Evolutionary conservation across 108 stramenopile species (phyloP).

Genomic region (Discostella pseudostelligera): DNA sequence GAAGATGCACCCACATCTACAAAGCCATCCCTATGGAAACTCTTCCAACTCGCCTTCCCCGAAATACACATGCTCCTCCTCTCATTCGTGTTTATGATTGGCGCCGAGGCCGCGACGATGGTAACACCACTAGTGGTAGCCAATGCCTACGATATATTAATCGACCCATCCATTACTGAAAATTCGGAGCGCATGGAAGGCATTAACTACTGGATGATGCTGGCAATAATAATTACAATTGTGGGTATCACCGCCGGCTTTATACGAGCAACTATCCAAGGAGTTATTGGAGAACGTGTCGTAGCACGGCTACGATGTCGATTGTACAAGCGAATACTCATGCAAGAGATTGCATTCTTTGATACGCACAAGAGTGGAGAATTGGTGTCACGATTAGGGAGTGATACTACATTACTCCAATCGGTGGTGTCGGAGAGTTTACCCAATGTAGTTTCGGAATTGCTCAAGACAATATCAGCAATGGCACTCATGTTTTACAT

Average conservation of each 20-base stretch:
- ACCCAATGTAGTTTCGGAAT: constrained; percentile 54
- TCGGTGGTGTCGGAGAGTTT: constrained; percentile 49
- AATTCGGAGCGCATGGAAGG: constrained; percentile 25
- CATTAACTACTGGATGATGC: constrained; percentile 49
- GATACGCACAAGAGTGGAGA: constrained; percentile 80
- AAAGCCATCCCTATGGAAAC: constrained; percentile 9
- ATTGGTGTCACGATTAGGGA: constrained; percentile 63
- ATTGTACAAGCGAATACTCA: constrained; percentile 58
- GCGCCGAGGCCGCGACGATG: constrained; percentile 37
- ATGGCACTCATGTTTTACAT: constrained; percentile 73
- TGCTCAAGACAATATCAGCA: constrained; percentile 46
- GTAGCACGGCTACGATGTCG: constrained; percentile 66
- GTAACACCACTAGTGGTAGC: constrained; percentile 50
- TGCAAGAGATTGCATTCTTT: constrained; percentile 85
- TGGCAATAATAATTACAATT: constrained; percentile 31
- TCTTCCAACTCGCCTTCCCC: constrained; percentile 16
- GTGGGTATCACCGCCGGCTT: constrained; percentile 47
- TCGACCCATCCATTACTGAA: constrained; percentile 32
- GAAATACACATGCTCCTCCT: constrained; percentile 42
- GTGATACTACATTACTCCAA: constrained; percentile 73
- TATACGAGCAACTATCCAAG: constrained; percentile 47
- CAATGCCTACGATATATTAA: constrained; percentile 50
- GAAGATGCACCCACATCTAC: constrained; percentile 6
- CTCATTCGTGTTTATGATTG: constrained; percentile 40
- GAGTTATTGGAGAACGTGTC: constrained; percentile 66